phyloP scores from a whole-genome alignment of 495 filamentous ascomycete genomes.

The Rusavskia elegans region DNA sequence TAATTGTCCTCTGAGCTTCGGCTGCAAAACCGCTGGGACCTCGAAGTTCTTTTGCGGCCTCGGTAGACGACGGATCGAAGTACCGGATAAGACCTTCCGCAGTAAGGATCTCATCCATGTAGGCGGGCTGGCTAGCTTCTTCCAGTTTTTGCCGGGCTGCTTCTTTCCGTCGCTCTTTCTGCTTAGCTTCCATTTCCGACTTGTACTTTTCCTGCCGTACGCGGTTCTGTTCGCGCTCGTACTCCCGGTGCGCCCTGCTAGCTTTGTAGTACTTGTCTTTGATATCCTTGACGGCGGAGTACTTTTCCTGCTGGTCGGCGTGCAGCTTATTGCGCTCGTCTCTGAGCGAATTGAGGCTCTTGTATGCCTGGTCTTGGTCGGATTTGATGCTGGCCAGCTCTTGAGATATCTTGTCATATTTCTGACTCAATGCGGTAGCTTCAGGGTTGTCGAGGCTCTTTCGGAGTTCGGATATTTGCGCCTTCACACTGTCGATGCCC shows the following conservation, averaged over 20 bases:
- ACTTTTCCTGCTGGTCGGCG: constrained; percentile 72
- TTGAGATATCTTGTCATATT: constrained; percentile 63
- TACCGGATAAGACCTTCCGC: constrained; percentile 74
- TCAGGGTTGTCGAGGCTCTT: constrained; percentile 87
- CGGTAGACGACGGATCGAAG: constrained; percentile 67
- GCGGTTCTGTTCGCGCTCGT: constrained; percentile 63
- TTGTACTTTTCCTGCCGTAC: constrained; percentile 63
- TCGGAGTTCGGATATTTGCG: constrained; percentile 68
- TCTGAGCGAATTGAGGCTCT: constrained; percentile 70
- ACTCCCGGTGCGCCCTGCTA: constrained; percentile 61
- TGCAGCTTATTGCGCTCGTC: constrained; percentile 76
- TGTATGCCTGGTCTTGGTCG: constrained; percentile 76
- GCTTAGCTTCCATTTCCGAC: constrained; percentile 59
- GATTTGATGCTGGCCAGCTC: constrained; percentile 81
- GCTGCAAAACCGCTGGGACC: constrained; percentile 57
- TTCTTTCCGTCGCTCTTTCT: constrained; percentile 62
- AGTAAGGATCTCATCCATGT: constrained; percentile 75
- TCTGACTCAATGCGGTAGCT: constrained; percentile 68
- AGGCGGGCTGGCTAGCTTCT: constrained; percentile 80
- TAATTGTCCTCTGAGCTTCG: constrained; percentile 63
- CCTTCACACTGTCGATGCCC: constrained; percentile 68
- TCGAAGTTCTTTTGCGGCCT: constrained; percentile 27
- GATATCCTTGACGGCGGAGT: constrained; percentile 55
- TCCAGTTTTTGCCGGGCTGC: constrained; percentile 71
- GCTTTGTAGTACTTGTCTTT: constrained; percentile 73